These are phyloP conservation scores for Globisporangium nodosum DNA, from an alignment of 352 stramenopile genomes.

Conservation along the genomic window DNA sequence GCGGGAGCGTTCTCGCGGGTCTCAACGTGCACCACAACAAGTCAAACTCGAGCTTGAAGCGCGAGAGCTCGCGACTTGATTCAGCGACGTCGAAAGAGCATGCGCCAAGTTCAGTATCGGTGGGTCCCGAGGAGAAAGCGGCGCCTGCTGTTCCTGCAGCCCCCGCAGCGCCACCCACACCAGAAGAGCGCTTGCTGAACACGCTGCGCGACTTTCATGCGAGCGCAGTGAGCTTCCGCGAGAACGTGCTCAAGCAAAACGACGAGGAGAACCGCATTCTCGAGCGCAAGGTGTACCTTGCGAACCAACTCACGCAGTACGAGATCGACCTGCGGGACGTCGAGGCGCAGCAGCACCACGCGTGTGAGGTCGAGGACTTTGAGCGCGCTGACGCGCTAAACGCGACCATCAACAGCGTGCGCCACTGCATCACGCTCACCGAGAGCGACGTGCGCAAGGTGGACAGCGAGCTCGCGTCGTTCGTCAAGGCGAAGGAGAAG, in stretches of 20 bases:
- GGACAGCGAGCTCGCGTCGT: slow-evolving; percentile 60
- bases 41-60: slow-evolving; percentile 8
- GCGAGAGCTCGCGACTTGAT: background rate
- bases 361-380: slow-evolving; percentile 80
- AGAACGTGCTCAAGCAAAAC: slow-evolving; percentile 58
- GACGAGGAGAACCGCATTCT: slow-evolving; percentile 70
- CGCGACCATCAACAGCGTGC: slow-evolving; percentile 72
- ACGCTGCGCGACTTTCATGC: slow-evolving; percentile 74
- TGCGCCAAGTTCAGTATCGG: slow-evolving; percentile 11
- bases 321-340: slow-evolving; percentile 73
- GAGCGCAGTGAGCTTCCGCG: slow-evolving; percentile 61
- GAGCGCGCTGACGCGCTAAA: slow-evolving; percentile 81
- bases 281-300: slow-evolving; percentile 57
- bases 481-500: slow-evolving; percentile 76
- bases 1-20: slow-evolving; percentile 40
- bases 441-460: slow-evolving; percentile 77
- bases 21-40: slow-evolving; percentile 37
- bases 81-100: slow-evolving; percentile 13
- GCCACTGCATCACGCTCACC: slow-evolving; percentile 73
- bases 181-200: slow-evolving; percentile 58
- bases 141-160: slow-evolving; percentile 16
- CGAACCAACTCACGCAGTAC: slow-evolving; percentile 70
- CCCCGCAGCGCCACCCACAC: slow-evolving; percentile 35
- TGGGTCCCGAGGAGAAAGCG: slow-evolving; percentile 22
- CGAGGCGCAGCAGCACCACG: slow-evolving; percentile 78